Base-by-base conservation (phyloP, 768 basidiomycete species). In the Lactarius quietus region DNA sequence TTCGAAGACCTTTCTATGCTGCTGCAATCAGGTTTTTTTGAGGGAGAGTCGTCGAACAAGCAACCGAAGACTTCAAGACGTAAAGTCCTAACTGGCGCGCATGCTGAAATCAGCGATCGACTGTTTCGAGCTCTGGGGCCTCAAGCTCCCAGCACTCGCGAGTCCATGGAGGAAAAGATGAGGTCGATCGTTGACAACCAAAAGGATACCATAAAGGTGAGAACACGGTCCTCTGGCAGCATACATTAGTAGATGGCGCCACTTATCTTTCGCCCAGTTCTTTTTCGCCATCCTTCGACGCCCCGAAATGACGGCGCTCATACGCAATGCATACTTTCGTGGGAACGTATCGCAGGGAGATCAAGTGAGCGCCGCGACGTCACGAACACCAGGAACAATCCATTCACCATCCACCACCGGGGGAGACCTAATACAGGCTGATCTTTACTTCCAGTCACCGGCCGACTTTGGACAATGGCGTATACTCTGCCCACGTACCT, bases 391-490 rank as follows among this genome's bases (percentile, higher is more conserved):
- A 26, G 55, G 3, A 6, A 31, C 55, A 43, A 9, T 45, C 33
- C 15, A 56, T 14, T 17, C 59, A 4, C 41, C 38, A 0, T 23
- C 51, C 36, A 12, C 36, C 10, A 17, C 8, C 23, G 15, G 54
- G 4, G 57, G 20, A 54, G 61, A 62, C 1, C 14, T 39, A 14
- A 54, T 66, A 35, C 65, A n/a, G 8, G 57, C 61, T 18, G 65
- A 66, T 66, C 57, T 66, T n/a, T 54, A 62, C 57, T 62, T 62
- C 20, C 61, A 52, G 18, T 58, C 65, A 0, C 51, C 61, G 10
- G 10, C 9, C 3, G 65, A 51, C 18, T 55, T 43, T 26, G 65
- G 65, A 20, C 53, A 62, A 10, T 66, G 65, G 65, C 53, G 61
- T 6, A 45, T 66, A 28, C 51, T 58, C 15, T 66, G 61, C 23